Base-by-base conservation (phyloP, 2,329 filamentous ascomycete genomes). In the Alternaria brassicicola region DNA sequence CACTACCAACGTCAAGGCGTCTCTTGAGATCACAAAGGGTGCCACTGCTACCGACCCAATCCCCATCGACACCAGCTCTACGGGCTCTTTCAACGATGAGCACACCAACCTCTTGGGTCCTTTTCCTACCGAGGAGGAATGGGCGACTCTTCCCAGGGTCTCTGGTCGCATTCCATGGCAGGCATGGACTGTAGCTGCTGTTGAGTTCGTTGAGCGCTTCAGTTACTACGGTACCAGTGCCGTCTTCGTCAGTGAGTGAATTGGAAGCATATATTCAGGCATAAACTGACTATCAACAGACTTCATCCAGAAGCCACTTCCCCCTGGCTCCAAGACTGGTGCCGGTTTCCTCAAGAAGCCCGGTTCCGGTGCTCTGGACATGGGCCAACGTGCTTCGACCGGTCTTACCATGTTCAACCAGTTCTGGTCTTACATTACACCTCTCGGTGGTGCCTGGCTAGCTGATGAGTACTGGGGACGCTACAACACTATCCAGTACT, bases 401-500 rank as follows among this genome's bases (percentile, higher is more conserved):
- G 82, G 81, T 58, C 62, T 85, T 63, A 81, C 78, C 9, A 83
- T 80, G 41, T 84, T 84, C 72, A 85, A 84, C 72, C 79, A 82
- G 57, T 85, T 85, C 68, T 85, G 82, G 82, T 82, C 79, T 49
- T 85, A 84, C 68, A 76, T 86, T 21, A 86, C 85, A 2, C 86
- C 86, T 7, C 83, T 88, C 48, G 65, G 84, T 39, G 83, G 85
- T 71, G 86, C 85, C 52, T 82, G 86, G 55, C 68, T 88, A 47
- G 85, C 86, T 21, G 86, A 88, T 69, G 81, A 84, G 49, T 87
- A 85, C 73, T 78, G 85, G 48, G 86, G 86, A 41, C 83, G 86
- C 65, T 88, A 86, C 72, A 84, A 83, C 64, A 86, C 86, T 1
- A 84, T 88, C 46, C 75, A 84, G 50, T 70, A 81, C 61, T 86